phyloP scores from a whole-genome alignment of 768 basidiomycete genomes.

The Psilocybe azurescens region DNA sequence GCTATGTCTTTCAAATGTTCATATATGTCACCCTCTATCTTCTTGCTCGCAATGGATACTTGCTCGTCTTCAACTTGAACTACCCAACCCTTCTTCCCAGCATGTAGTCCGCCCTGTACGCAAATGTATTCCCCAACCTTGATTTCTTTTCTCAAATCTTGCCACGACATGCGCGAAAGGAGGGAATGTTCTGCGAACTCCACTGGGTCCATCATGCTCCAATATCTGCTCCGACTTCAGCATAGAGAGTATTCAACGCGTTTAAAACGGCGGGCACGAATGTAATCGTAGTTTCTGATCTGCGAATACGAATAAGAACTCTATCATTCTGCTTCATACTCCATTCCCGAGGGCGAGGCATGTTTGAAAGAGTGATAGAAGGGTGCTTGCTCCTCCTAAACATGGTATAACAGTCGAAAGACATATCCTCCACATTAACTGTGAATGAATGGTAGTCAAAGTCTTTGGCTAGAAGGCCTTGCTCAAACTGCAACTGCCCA shows the following conservation, averaged over 20 bases:
- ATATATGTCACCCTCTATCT: too few relatives aligned
- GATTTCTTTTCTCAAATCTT: neutral
- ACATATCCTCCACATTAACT: too few relatives aligned
- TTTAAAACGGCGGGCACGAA: too few relatives aligned
- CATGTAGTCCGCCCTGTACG: neutral
- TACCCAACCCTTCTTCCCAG: neutral
- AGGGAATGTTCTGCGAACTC: too few relatives aligned
- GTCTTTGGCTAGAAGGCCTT: conserved; percentile 14
- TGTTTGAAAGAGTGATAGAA: neutral
- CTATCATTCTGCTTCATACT: neutral
- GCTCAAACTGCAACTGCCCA: conserved; percentile 9
- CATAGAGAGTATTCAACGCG: neutral
- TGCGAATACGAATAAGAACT: neutral
- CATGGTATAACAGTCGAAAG: neutral
- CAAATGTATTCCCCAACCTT: neutral
- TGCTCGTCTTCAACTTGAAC: neutral
- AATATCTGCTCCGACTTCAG: neutral
- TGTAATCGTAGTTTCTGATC: too few relatives aligned
- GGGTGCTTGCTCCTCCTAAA: neutral
- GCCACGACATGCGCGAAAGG: neutral
- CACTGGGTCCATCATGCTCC: neutral
- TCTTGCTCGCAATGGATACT: neutral
- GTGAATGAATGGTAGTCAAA: conserved; percentile 11
- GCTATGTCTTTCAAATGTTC: too few relatives aligned
- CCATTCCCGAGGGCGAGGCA: neutral